phyloP scores from a whole-genome alignment of 2,329 filamentous ascomycete species.

The Xylaria sp. region DNA sequence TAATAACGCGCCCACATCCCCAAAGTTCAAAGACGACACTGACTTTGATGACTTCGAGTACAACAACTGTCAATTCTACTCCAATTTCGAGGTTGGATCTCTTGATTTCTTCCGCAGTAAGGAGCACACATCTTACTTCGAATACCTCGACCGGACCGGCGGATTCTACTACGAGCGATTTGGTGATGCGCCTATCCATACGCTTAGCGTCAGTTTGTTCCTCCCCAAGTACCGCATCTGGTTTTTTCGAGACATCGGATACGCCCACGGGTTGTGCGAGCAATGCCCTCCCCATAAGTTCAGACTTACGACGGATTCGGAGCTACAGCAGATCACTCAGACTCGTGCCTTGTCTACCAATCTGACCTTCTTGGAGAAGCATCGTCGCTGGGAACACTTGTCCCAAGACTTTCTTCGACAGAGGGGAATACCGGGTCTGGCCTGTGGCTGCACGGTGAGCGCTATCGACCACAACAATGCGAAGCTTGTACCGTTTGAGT shows the following conservation, averaged over 20 bases:
- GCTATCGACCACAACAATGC: slow-evolving; percentile 42
- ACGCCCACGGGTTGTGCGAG: slow-evolving; percentile 41
- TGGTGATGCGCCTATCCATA: slow-evolving; percentile 47
- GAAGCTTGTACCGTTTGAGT: slow-evolving; percentile 42
- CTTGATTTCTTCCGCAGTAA: slow-evolving; percentile 46
- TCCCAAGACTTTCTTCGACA: slow-evolving; percentile 37
- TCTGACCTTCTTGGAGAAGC: slow-evolving; percentile 29
- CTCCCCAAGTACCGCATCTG: slow-evolving; percentile 46
- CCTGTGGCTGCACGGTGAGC: slow-evolving; percentile 41
- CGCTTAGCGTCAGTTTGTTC: slow-evolving; percentile 51
- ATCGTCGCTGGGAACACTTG: slow-evolving; percentile 35
- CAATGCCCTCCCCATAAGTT: slow-evolving; percentile 33
- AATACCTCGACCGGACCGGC: slow-evolving; percentile 44
- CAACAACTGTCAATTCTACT: slow-evolving; percentile 47
- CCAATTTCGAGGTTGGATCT: slow-evolving; percentile 51
- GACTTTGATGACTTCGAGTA: slow-evolving; percentile 36
- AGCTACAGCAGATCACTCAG: slow-evolving; percentile 10
- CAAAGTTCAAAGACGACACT: slow-evolving; percentile 7
- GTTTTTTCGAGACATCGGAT: slow-evolving; percentile 45
- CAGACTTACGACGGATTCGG: slow-evolving; percentile 17
- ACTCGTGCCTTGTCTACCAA: slow-evolving; percentile 13
- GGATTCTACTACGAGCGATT: slow-evolving; percentile 45
- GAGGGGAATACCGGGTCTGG: slow-evolving; percentile 28
- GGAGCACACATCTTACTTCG: slow-evolving; percentile 43
- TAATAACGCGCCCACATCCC: not conserved